Evolutionary conservation across 495 filamentous ascomycete species (phyloP), one percentile per base, ranked within the genome.

Genomic region (Podospora fimiseda): DNA sequence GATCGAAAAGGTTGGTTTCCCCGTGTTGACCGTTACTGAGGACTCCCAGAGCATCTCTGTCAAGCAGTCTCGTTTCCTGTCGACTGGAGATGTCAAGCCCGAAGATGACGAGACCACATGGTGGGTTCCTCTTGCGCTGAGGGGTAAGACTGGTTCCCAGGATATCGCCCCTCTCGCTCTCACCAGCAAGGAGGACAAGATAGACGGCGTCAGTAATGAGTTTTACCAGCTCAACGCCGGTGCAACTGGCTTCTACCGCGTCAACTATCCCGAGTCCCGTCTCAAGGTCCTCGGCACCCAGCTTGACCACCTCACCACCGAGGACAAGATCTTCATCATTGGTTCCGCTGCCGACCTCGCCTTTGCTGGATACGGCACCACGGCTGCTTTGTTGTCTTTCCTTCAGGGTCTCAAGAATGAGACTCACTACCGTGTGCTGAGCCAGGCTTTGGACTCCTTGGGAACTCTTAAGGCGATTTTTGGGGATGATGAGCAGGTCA

Each of bases 1-100:
- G 93, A 96, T 96, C 59, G 84, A 85, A 47, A 88, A 89, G 65
- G 90, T 98, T 59, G 93, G 93, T 1, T 95, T 94, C 70, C 93
- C 93, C 1, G 83, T 96, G 24, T 68, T 98, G 8, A 94, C 86
- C 3, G 76, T 96, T 16, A 79, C 83, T 15, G 93, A 97, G 68
- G 85, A 89, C 60, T 79, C 85, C 30, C 81, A 84, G 20, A 84
- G 92, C 61, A 87, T 98, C 53, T 77, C 80, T 30, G 70, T 97
- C 45, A 85, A 84, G 50, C 93, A 98, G 69, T 83, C 76, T 40
- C 85, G 93, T 52, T 98, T 95, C 76, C 75, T 98, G 14, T 86
- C 83, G 38, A 90, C 89, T 23, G 93, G 93, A 13, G 93, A 97
- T 66, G 84, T 86, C 41, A 85, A 82, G 62, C 75, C 84, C 1